Evolutionary conservation across 352 stramenopile species (phyloP).

Genomic region (Pythium aristosporum): DNA sequence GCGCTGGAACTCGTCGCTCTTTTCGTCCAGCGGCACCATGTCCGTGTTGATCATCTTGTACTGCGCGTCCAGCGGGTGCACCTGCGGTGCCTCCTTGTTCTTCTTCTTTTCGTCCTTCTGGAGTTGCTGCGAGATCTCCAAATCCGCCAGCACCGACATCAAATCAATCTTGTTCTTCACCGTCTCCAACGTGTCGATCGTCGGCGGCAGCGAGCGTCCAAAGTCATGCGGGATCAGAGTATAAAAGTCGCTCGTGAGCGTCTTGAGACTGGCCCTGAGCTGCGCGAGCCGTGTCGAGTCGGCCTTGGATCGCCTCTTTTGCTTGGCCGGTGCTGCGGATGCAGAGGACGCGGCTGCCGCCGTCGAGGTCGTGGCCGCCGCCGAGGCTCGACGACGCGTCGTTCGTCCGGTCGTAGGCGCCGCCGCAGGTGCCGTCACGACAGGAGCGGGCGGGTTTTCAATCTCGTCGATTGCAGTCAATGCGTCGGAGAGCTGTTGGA

Average conservation of each 20-base stretch:
- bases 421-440: conserved; percentile 6
- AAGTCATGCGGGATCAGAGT: conserved; percentile 72
- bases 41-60: conserved; percentile 57
- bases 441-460: conserved; percentile 12
- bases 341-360: background rate
- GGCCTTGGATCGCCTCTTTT: conserved; percentile 12
- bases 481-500: conserved; percentile 45
- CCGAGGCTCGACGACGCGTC: background rate
- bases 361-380: background rate
- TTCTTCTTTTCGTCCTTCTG: conserved; percentile 32
- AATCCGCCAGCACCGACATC: conserved; percentile 54
- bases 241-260: conserved; percentile 68
- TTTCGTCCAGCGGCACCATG: conserved; percentile 43
- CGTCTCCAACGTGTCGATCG: conserved; percentile 46
- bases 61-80: conserved; percentile 50
- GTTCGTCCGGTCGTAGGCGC: conserved; percentile 5
- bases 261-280: conserved; percentile 40
- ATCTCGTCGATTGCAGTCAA: conserved; percentile 47
- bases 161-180: conserved; percentile 65
- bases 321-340: background rate
- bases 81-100: conserved; percentile 5
- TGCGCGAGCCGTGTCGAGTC: conserved; percentile 16
- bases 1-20: conserved; percentile 47
- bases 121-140: conserved; percentile 63
- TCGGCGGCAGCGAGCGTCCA: conserved; percentile 43